phyloP scores from a whole-genome alignment of 768 basidiomycete genomes.

The Suillus spraguei region DNA sequence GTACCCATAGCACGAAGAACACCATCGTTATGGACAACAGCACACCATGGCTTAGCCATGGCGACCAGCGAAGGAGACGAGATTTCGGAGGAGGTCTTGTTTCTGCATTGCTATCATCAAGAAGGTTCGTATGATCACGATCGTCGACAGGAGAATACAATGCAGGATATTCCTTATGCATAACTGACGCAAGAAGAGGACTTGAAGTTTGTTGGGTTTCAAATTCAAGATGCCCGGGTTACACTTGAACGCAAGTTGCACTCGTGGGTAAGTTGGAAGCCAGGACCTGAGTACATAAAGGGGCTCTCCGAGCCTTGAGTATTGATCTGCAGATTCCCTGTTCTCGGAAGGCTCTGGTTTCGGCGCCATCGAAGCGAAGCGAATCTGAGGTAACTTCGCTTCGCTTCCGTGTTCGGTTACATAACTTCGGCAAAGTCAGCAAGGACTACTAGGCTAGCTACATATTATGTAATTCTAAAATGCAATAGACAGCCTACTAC shows the following conservation, averaged over 20 bases:
- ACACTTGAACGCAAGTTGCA: not conserved
- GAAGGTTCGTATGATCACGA: no score
- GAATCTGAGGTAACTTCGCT: no score
- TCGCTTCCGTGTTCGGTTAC: no score
- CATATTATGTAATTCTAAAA: no score
- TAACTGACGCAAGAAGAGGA: not conserved
- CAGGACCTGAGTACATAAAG: no score
- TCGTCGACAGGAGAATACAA: not conserved
- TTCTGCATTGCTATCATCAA: not conserved
- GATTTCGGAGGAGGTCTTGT: not conserved
- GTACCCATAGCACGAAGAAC: not conserved
- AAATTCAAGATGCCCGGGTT: not conserved
- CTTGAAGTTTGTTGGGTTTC: not conserved
- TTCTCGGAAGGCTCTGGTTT: no score
- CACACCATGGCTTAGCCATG: not conserved
- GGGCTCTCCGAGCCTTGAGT: no score
- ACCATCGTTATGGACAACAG: not conserved
- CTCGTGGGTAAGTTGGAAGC: not conserved
- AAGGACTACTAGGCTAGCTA: no score
- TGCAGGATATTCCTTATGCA: not conserved
- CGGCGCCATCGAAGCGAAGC: no score
- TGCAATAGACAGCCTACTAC: no score
- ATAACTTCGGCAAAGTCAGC: no score
- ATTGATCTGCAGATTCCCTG: no score
- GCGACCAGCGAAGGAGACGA: not conserved